Conservation (phyloP, 768 basidiomycete genomes). For the Pisolithus albus region DNA sequence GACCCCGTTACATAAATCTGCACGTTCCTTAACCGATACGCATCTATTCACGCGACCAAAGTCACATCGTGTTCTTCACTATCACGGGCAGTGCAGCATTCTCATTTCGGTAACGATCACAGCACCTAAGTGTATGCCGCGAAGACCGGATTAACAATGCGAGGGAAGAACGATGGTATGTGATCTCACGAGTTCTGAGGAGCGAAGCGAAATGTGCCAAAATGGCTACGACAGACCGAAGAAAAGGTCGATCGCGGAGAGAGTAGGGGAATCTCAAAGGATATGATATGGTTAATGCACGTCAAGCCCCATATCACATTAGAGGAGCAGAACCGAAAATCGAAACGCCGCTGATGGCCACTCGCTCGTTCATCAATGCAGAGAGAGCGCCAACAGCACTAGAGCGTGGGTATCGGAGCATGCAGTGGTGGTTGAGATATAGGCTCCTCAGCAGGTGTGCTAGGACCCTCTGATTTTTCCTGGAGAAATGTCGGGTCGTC, state of each 20-base stretch:
- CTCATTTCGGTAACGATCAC: too few relatives aligned
- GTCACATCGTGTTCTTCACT: too few relatives aligned
- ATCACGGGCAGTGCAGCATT: too few relatives aligned
- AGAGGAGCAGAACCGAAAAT: neutral
- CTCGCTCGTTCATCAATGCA: neutral
- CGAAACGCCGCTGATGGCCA: neutral
- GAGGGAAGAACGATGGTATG: neutral
- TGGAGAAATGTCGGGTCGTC: slow-evolving; percentile 34
- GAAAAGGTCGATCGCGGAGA: neutral
- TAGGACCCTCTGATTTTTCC: slow-evolving; percentile 21
- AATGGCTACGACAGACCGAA: slow-evolving; percentile 16
- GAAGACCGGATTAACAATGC: neutral
- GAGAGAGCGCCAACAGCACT: neutral
- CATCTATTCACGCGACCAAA: too few relatives aligned
- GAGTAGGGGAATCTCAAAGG: slow-evolving; percentile 3
- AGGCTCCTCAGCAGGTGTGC: slow-evolving; percentile 4
- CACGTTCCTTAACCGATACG: too few relatives aligned
- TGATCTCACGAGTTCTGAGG: slow-evolving; percentile 1
- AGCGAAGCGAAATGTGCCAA: neutral
- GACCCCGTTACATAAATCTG: too few relatives aligned
- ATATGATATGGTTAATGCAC: slow-evolving; percentile 3
- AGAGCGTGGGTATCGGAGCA: slow-evolving; percentile 3
- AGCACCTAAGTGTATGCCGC: neutral
- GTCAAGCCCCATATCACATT: neutral
- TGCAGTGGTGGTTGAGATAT: neutral